phyloP scores from a whole-genome alignment of 345 rosid genomes.

The Brassica cretica region DNA sequence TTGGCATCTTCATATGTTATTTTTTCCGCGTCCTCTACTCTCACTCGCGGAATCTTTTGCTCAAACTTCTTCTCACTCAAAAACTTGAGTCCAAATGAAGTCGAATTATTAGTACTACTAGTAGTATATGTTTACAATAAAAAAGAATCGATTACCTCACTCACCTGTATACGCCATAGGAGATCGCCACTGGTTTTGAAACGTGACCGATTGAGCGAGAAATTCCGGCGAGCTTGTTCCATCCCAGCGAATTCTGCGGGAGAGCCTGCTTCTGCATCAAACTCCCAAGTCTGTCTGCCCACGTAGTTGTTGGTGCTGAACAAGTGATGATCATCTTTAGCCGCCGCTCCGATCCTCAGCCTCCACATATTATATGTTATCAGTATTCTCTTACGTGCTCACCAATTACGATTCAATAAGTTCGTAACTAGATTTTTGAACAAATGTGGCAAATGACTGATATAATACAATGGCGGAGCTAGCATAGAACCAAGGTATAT shows the following conservation, averaged over 20 bases:
- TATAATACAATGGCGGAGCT: neutral
- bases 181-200: neutral
- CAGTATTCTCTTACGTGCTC: neutral
- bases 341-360: neutral
- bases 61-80: neutral
- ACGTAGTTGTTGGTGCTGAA: neutral
- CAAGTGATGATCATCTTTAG: neutral
- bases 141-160: neutral
- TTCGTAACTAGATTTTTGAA: neutral
- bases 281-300: neutral
- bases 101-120: neutral
- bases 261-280: neutral
- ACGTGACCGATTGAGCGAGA: neutral
- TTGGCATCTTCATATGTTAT: neutral
- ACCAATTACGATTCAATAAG: neutral
- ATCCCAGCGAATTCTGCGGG: neutral
- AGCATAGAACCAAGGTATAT: neutral
- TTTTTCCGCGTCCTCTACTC: neutral
- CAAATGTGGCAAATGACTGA: neutral
- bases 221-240: neutral
- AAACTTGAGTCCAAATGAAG: neutral
- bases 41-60: neutral
- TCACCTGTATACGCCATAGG: neutral
- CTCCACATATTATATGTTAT: conserved; percentile 1
- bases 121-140: neutral